Base-by-base conservation (phyloP, 495 filamentous ascomycete genomes). In the Neurospora sp. region DNA sequence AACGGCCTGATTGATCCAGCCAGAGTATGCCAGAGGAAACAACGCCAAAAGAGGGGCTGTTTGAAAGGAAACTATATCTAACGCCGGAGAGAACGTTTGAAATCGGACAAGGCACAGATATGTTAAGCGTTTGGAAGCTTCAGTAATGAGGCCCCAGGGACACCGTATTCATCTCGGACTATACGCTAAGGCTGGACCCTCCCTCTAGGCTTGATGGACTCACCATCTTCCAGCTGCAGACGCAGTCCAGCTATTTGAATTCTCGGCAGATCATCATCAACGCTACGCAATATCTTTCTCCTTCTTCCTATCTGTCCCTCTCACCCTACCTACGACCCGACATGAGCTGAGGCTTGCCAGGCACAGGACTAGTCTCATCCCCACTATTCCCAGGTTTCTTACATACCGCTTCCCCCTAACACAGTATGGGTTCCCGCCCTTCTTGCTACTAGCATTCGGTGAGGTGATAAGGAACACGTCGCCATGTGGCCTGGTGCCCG, bases 1-100 rank as follows among this genome's bases (percentile, higher is more conserved):
- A 84, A 88, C 73, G 84, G 89, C 18, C 80, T 93, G n/a, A 78
- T 85, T 4, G 91, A 92, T 79, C 82, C 78, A 27, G 79, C 83
- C 20, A n/a, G n/a, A n/a, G 12, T 37, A 72, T 39, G 20, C 22
- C 48, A 40, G 16, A 39, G 45, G 73, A 40, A 14, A 68, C 40
- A 71, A 45, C 12, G 20, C 77, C 80, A 16, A 84, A 79, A 68
- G 75, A 83, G 45, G 79, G 78, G 40, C 83, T 82, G 0, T 81
- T 93, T 72, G 83, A 85, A 73, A 82, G 89, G 72, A 83, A 91
- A 27, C 84, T 81, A 4, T 87, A 90, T 77, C 92, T 88, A 83
- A 84, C 88, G 76, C 90, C 92, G 7, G 83, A 86, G 75, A 83
- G 88, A 69, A 91, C 91, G 14, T 90, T 94, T 81, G 78, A 87